phyloP scores from a whole-genome alignment of 208 protist species.

The Leishmania mexicana region DNA sequence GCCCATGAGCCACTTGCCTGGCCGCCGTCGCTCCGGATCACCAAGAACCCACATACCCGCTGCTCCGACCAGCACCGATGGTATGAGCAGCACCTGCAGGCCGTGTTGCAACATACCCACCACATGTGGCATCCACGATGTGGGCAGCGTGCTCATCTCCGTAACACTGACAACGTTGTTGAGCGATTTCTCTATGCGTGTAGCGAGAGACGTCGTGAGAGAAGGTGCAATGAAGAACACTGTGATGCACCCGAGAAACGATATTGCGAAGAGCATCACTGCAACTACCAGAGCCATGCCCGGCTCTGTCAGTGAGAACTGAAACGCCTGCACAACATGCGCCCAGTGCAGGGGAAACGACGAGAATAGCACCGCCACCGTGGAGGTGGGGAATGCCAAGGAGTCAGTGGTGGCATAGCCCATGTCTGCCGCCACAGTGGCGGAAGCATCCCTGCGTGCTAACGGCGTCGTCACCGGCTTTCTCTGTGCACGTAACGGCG shows the following conservation, averaged over 20 bases:
- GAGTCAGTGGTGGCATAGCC: neutral
- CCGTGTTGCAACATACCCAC: neutral
- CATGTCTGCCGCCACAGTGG: neutral
- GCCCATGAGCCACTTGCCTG: slow-evolving; percentile 5
- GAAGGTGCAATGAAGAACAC: slow-evolving; percentile 12
- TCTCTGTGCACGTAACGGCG: neutral
- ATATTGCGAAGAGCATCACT: slow-evolving; percentile 14
- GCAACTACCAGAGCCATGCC: slow-evolving; percentile 29
- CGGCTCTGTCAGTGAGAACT: slow-evolving; percentile 20
- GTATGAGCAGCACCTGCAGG: neutral
- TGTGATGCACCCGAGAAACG: slow-evolving; percentile 12
- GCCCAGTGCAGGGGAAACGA: neutral
- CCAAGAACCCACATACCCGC: slow-evolving; percentile 4
- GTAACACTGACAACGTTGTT: neutral
- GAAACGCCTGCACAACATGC: slow-evolving; percentile 12
- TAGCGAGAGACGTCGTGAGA: slow-evolving; percentile 4
- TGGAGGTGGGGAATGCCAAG: neutral
- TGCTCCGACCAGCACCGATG: neutral
- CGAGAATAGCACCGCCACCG: neutral
- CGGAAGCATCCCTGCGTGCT: neutral
- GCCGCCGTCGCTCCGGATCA: slow-evolving; percentile 3
- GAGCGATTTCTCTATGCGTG: neutral
- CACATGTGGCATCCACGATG: slow-evolving; percentile 5
- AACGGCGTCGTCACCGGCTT: neutral
- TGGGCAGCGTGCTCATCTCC: too few relatives aligned